phyloP scores from a whole-genome alignment of 2,329 filamentous ascomycete genomes.

The Dothistroma septosporum region DNA sequence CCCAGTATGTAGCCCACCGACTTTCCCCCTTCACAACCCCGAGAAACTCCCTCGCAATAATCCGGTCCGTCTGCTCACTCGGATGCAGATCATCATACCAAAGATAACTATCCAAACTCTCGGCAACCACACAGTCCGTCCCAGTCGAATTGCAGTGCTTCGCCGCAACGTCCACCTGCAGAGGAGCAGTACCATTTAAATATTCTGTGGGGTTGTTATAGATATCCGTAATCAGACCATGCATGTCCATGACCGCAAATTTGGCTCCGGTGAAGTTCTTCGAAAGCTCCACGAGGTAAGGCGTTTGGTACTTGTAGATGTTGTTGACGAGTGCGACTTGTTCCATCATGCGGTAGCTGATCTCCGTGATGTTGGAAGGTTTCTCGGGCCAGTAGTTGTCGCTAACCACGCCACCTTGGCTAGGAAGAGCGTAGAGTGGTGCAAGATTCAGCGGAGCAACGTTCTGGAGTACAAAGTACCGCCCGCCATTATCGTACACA shows the following conservation, averaged over 20 bases:
- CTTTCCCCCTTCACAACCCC: slow-evolving; percentile 51
- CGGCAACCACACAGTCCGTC: slow-evolving; percentile 39
- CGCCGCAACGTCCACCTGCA: slow-evolving; percentile 58
- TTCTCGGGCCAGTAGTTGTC: slow-evolving; percentile 46
- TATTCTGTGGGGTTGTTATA: slow-evolving; percentile 58
- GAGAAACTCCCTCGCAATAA: slow-evolving; percentile 55
- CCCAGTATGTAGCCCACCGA: slow-evolving; percentile 45
- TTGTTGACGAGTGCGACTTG: slow-evolving; percentile 49
- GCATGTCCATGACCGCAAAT: slow-evolving; percentile 64
- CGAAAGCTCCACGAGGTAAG: slow-evolving; percentile 42
- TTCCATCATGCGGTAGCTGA: slow-evolving; percentile 51
- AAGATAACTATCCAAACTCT: slow-evolving; percentile 57
- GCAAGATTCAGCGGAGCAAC: slow-evolving; percentile 62
- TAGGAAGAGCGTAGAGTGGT: slow-evolving; percentile 59
- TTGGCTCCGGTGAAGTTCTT: slow-evolving; percentile 52
- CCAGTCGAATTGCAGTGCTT: slow-evolving; percentile 50
- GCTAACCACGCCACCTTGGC: background rate
- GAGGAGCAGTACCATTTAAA: slow-evolving; percentile 58
- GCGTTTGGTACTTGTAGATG: slow-evolving; percentile 50
- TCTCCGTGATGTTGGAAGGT: slow-evolving; percentile 47
- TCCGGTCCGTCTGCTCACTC: slow-evolving; percentile 58
- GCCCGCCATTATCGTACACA: slow-evolving; percentile 62
- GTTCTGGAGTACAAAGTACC: slow-evolving; percentile 71
- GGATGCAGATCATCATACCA: slow-evolving; percentile 76
- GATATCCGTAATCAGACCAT: slow-evolving; percentile 62